phyloP scores from a whole-genome alignment of 139 green algal species.

The Tetradesmus lagerheimii region DNA sequence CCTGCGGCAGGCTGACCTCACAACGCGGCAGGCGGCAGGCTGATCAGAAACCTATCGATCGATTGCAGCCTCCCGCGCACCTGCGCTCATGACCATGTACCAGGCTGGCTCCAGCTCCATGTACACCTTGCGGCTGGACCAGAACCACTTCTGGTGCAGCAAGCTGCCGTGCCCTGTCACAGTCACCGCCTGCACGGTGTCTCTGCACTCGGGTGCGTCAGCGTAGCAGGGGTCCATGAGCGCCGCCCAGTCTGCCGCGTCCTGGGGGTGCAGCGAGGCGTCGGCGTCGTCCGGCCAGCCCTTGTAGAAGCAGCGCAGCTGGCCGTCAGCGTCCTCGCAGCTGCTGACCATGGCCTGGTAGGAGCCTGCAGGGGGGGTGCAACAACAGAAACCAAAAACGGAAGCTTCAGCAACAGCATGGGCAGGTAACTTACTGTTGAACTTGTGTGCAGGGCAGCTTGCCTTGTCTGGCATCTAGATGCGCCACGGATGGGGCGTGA shows the following conservation, averaged over 20 bases:
- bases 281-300: constrained; percentile 38
- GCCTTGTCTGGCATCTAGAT: too few species aligned
- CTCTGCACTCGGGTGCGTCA: constrained; percentile 20
- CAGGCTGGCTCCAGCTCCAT: constrained; percentile 52
- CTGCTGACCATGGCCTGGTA: constrained; percentile 55
- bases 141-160: constrained; percentile 54
- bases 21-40: too few species aligned
- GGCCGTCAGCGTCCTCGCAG: constrained; percentile 38
- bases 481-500: too few species aligned
- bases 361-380: neutral
- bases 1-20: neutral
- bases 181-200: constrained; percentile 12
- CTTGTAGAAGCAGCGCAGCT: constrained; percentile 48
- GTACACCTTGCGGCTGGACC: constrained; percentile 53
- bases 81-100: constrained; percentile 49
- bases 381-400: neutral
- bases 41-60: too few species aligned
- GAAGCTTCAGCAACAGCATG: too few species aligned
- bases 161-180: constrained; percentile 15
- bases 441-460: too few species aligned
- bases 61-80: constrained; percentile 22
- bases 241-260: constrained; percentile 11
- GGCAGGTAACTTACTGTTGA: too few species aligned
- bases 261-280: constrained; percentile 25
- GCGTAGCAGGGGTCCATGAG: constrained; percentile 35